These are phyloP conservation scores for Colletotrichum costaricense DNA, from an alignment of 2,329 filamentous ascomycete genomes.

Conservation along the genomic window DNA sequence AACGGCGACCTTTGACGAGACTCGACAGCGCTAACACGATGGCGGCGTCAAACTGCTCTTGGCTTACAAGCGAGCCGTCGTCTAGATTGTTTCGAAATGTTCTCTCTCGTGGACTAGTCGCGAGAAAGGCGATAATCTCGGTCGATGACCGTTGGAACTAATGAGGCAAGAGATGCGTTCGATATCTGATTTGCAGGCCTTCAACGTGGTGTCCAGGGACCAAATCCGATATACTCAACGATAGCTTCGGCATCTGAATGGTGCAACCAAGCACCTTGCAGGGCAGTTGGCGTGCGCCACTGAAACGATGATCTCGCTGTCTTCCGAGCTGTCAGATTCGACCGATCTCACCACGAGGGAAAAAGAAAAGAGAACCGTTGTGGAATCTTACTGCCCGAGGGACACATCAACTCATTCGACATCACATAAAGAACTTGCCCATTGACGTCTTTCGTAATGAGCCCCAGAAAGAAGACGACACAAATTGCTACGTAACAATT, in stretches of 20 bases:
- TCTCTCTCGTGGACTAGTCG: neutral
- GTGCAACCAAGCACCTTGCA: neutral
- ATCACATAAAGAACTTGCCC: neutral
- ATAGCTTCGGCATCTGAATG: neutral
- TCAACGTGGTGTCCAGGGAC: constrained; percentile 10
- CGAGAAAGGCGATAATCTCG: neutral
- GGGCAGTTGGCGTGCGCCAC: constrained; percentile 26
- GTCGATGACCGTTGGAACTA: constrained; percentile 2
- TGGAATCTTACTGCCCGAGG: neutral
- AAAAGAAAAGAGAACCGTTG: neutral
- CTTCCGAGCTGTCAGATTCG: neutral
- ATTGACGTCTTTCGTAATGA: neutral
- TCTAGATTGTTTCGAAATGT: constrained; percentile 7
- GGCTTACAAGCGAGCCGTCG: neutral
- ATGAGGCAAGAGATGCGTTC: neutral
- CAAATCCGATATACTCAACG: neutral
- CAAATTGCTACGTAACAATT: neutral
- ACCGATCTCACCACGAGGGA: neutral
- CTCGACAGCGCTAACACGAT: neutral
- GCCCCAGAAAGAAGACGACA: neutral
- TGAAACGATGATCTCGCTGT: constrained; percentile 4
- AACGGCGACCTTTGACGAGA: constrained; percentile 11
- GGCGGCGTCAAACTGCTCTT: constrained; percentile 11
- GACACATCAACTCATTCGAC: neutral
- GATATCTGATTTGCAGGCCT: neutral